phyloP scores from a whole-genome alignment of 345 rosid genomes.

The Angophora floribunda region DNA sequence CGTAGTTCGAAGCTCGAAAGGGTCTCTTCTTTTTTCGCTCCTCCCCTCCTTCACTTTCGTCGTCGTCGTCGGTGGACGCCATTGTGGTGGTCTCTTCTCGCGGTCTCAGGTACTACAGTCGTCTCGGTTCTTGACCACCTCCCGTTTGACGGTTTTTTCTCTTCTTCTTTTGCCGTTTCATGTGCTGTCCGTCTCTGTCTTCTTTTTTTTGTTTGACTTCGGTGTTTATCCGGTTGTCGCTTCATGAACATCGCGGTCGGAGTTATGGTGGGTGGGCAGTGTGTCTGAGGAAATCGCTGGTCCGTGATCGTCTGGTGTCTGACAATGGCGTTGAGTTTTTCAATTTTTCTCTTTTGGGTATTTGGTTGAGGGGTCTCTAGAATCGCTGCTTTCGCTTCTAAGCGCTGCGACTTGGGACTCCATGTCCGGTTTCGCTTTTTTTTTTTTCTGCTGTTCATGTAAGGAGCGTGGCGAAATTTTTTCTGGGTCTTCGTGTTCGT shows the following conservation, averaged over 20 bases:
- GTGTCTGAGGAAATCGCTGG: background rate
- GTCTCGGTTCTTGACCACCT: background rate
- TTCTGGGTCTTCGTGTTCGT: background rate
- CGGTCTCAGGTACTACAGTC: background rate
- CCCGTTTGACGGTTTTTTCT: background rate
- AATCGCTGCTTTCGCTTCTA: background rate
- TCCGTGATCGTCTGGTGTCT: background rate
- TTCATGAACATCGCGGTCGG: background rate
- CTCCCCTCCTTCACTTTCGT: background rate
- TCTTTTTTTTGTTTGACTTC: background rate
- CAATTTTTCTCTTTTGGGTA: background rate
- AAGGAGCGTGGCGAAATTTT: background rate
- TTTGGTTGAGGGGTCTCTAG: background rate
- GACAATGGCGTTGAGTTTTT: background rate
- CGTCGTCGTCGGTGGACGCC: background rate
- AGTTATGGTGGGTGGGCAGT: background rate
- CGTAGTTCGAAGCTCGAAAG: background rate
- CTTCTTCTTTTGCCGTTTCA: background rate
- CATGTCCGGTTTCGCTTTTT: background rate
- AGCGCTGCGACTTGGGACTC: background rate
- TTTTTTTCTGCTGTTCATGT: background rate
- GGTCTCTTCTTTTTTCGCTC: background rate
- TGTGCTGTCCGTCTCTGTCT: background rate
- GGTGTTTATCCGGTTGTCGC: background rate
- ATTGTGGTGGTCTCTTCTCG: background rate